phyloP scores from a whole-genome alignment of 257 asterid species.

The Solanum appendiculatum region DNA sequence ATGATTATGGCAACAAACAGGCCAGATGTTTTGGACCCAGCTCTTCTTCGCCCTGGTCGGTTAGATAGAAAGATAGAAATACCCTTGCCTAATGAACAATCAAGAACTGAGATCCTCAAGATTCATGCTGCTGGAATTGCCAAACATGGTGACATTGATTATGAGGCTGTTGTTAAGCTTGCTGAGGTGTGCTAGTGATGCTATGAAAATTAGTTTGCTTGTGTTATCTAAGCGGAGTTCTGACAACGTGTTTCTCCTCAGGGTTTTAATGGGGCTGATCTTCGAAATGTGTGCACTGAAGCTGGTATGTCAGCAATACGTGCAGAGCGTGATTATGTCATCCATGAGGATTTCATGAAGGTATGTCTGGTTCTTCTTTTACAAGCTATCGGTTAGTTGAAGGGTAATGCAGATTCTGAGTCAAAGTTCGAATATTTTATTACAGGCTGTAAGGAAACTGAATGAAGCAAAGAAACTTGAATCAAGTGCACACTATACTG shows the following conservation, averaged over 20 bases:
- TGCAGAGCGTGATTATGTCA: conserved; percentile 28
- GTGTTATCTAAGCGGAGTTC: neutral
- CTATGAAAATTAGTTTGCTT: neutral
- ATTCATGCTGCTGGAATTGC: conserved; percentile 76
- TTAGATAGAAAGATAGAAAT: conserved; percentile 70
- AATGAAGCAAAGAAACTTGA: conserved; percentile 76
- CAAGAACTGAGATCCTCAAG: conserved; percentile 66
- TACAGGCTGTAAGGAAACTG: conserved; percentile 61
- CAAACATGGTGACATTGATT: conserved; percentile 72
- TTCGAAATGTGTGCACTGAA: conserved; percentile 30
- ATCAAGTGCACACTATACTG: conserved; percentile 49
- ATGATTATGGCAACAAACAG: conserved; percentile 82
- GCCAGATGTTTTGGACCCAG: conserved; percentile 71
- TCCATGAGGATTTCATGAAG: conserved; percentile 30
- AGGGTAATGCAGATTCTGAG: neutral
- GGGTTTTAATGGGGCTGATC: conserved; percentile 34
- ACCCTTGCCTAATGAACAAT: conserved; percentile 73
- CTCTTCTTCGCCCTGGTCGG: conserved; percentile 83
- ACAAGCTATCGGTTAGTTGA: neutral
- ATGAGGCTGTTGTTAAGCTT: conserved; percentile 70
- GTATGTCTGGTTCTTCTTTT: conserved; percentile 1
- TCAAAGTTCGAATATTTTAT: neutral
- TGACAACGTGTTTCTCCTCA: neutral
- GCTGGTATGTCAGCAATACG: conserved; percentile 24
- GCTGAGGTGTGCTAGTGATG: conserved; percentile 39